A percentile compares a stretch with the other conserved stretches of the same genome.
Conservation (phyloP, 2,329 filamentous ascomycete species). For the Penicillium hordei region DNA sequence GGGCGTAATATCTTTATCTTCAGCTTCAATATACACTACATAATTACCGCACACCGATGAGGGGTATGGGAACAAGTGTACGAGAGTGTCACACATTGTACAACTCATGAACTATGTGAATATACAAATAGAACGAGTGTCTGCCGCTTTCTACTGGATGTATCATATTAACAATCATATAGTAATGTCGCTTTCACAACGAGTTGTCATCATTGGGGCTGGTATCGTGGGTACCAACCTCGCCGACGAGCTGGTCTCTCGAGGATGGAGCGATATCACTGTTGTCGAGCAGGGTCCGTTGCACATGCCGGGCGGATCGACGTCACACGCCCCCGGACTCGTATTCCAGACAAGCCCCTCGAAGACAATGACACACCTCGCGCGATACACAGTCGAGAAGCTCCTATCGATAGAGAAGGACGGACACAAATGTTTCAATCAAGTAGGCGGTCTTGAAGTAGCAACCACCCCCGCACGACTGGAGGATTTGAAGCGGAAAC, state of each 20-base stretch:
- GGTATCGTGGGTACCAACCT: slow-evolving; percentile 65
- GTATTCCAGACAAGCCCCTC: slow-evolving; percentile 61
- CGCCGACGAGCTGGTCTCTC: slow-evolving; percentile 62
- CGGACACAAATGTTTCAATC: slow-evolving; percentile 57
- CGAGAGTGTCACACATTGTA: slow-evolving; percentile 5
- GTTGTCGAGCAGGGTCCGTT: slow-evolving; percentile 65
- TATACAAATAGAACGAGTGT: slow-evolving; percentile 1
- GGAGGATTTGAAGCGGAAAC: slow-evolving; percentile 62
- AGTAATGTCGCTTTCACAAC: slow-evolving; percentile 39
- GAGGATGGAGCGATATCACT: slow-evolving; percentile 64
- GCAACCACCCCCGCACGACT: slow-evolving; percentile 60
- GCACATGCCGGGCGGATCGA: slow-evolving; percentile 63
- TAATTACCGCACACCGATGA: neutral
- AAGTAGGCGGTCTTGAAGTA: slow-evolving; percentile 62
- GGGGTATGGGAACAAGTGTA: slow-evolving; percentile 3
- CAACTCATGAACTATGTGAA: neutral
- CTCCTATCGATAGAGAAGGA: slow-evolving; percentile 54
- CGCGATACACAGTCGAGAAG: slow-evolving; percentile 63
- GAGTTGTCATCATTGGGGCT: slow-evolving; percentile 62
- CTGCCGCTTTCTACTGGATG: neutral
- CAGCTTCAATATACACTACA: neutral
- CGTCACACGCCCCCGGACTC: slow-evolving; percentile 64
- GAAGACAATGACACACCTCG: slow-evolving; percentile 55
- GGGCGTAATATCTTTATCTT: slow-evolving; percentile 8
- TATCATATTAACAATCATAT: neutral